phyloP scores from a whole-genome alignment of 2,329 filamentous ascomycete species.

The Rutstroemia sp. region DNA sequence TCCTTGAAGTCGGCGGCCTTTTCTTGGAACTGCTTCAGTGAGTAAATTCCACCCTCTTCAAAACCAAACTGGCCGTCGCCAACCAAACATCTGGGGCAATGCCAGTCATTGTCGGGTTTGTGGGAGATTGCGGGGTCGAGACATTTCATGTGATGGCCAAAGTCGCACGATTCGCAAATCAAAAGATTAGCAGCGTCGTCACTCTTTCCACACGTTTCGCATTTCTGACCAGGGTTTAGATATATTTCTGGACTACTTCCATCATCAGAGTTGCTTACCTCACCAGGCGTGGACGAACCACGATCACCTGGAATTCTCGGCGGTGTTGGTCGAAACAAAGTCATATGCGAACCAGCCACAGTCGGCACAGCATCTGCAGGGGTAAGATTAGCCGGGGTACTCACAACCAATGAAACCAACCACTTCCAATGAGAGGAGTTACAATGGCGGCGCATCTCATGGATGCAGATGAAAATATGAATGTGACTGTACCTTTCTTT shows the following conservation, averaged over 20 bases:
- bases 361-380: slow-evolving; percentile 60
- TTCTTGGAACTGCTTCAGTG: slow-evolving; percentile 90
- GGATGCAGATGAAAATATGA: neutral
- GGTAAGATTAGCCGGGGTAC: slow-evolving; percentile 31
- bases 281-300: slow-evolving; percentile 36
- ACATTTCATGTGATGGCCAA: slow-evolving; percentile 79
- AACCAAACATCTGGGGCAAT: slow-evolving; percentile 89
- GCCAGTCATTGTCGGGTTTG: slow-evolving; percentile 84
- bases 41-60: slow-evolving; percentile 93
- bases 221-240: slow-evolving; percentile 50
- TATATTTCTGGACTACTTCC: slow-evolving; percentile 6
- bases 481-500: slow-evolving; percentile 64
- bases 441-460: neutral
- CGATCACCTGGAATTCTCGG: slow-evolving; percentile 53
- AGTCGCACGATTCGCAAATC: slow-evolving; percentile 86
- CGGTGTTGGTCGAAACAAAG: slow-evolving; percentile 75
- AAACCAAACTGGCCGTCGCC: slow-evolving; percentile 97
- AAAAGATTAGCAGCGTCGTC: slow-evolving; percentile 66
- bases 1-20: slow-evolving; percentile 95
- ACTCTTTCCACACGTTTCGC: slow-evolving; percentile 76
- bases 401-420: slow-evolving; percentile 20
- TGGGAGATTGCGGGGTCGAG: slow-evolving; percentile 77
- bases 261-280: slow-evolving; percentile 39
- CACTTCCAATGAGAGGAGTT: slow-evolving; percentile 1
- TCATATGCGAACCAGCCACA: slow-evolving; percentile 95